Base-by-base conservation (phyloP, 2,329 filamentous ascomycete species). In the Lachnellula arida region DNA sequence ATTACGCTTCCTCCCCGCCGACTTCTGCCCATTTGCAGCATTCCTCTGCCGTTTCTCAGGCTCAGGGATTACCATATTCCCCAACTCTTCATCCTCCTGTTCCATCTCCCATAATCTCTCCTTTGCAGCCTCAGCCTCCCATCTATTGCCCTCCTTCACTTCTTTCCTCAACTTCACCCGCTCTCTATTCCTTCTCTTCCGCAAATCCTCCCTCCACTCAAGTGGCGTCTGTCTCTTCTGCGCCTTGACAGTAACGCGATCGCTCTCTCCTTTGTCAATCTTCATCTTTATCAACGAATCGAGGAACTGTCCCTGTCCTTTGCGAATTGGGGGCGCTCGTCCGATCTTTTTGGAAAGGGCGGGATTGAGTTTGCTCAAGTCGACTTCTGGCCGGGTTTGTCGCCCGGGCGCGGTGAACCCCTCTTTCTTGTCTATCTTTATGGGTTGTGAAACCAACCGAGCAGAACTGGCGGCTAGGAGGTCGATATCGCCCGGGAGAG, bases 381-480 rank as follows among this genome's bases (percentile, higher is more conserved):
- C 9, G n/a, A 39, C 37, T n/a, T 39, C 37, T 14, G 37, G 37
- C 37, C 37, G 37, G 3, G 12, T 39, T 39, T 39, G 5, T 39
- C 7, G 23, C 23, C 23, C 23, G 23, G 23, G 23, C 23, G 23
- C 4, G 23, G 23, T 25, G 23, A 25, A 25, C 23, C 23, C 23
- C 5, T 25, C 44, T 55, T 37, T 49, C 11, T 35, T 76, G 47
- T 78, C 76, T 14, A 91, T 71, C 39, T 81, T 77, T 57, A 83
- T 82, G 60, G 87, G 84, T 34, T 76, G 81, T 12, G 88, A 88
- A 46, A 87, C 75, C 56, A 95, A 81, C 55, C 89, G 85, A 9
- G 86, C 81, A 50, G 83, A 82, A 59, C 85, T 86, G 37, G 85
- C 82, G n/a, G 82, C 86, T 3, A 95, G 74, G 4, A 95, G 76